A percentile compares a stretch with the other conserved stretches of the same genome.
These are phyloP conservation scores for Microstegium vimineum DNA, from an alignment of 176 grass and related monocot species.

Conservation along the genomic window DNA sequence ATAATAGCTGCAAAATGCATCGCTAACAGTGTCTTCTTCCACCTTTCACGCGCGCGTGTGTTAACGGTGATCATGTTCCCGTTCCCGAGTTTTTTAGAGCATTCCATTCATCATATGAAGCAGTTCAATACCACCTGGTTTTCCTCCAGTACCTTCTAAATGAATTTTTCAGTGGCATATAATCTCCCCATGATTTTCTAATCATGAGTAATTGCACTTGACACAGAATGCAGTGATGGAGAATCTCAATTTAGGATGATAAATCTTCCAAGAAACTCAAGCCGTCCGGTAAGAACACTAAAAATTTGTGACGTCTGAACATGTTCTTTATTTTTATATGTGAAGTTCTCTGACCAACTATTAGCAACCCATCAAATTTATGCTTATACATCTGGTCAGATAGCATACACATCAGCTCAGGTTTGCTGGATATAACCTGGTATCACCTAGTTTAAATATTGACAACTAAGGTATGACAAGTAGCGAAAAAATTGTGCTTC, in stretches of 20 bases:
- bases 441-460: background rate
- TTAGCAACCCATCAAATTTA: background rate
- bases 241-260: conserved; percentile 51
- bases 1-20: no score
- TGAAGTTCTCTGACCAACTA: background rate
- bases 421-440: background rate
- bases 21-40: no score
- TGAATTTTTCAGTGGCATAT: background rate
- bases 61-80: no score
- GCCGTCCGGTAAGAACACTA: conserved; percentile 44
- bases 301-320: background rate
- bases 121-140: background rate
- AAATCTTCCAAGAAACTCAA: conserved; percentile 58
- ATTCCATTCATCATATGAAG: background rate
- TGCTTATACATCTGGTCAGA: background rate
- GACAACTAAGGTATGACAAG: background rate
- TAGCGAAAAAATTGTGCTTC: background rate
- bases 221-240: conserved; percentile 76
- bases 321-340: conserved; percentile 1
- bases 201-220: background rate
- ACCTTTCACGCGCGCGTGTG: no score
- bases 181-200: background rate
- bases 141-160: background rate
- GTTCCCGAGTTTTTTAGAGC: background rate
- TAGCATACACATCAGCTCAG: background rate